Evolutionary conservation across 2,329 filamentous ascomycete genomes (phyloP), one percentile per base, ranked within the genome.

Genomic region (Pseudopyricularia javanii): DNA sequence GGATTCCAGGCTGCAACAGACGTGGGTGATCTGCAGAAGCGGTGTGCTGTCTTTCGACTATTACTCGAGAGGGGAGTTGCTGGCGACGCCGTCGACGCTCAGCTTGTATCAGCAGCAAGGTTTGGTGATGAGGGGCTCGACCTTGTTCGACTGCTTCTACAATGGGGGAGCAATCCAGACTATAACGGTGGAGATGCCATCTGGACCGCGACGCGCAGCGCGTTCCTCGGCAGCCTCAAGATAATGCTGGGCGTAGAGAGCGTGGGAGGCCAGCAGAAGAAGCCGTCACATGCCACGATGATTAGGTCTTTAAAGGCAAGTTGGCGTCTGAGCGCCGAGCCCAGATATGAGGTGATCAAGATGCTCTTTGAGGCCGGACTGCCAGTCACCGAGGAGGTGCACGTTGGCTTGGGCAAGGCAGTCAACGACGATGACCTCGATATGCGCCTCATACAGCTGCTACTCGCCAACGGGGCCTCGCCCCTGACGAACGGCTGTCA

Each of bases 1-100:
- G 76, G 73, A 0, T 81, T 82, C 47, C 74, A 79, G 55, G 77
- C 76, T 2, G 76, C 78, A 0, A 78, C 74, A 0, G 72, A 76
- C 51, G 67, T 80, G 2, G 63, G 71, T 2, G 74, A 80, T 54
- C 61, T 81, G 4, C 68, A 68, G 51, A 72, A 69, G 37, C 67
- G 77, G 2, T 72, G 71, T 0, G 68, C 68, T 22, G 66, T 81
- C 2, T 78, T 82, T 47, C 68, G 73, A 51, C 61, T 76, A 2
- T 66, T 83, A 1, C 61, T 83, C 0, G 65, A 71, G 11, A 68
- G 68, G 33, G 77, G 77, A 0, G 71, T 79, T 1, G 62, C 62
- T 0, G 75, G 76, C 1, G 74, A 78, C 11, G 67, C 72, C 1
- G 68, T 82, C 0, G 71, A 80, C 51, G 68, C 70, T 4, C 73